Evolutionary conservation across 495 filamentous ascomycete genomes (phyloP).

Genomic region (Aspergillus mulundensis): DNA sequence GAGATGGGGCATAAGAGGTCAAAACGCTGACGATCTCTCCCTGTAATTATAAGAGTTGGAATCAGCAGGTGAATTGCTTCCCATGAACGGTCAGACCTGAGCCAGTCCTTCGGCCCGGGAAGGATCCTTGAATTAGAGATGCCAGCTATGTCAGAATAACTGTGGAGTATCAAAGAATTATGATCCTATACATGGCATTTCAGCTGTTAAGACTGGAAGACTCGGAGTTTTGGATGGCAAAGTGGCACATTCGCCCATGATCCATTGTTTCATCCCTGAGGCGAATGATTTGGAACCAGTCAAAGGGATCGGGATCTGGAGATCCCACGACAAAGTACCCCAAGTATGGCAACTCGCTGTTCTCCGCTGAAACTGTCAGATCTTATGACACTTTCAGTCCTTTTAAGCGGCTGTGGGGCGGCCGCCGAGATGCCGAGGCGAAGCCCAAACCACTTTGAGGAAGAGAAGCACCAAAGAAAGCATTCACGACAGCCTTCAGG

Average conservation of each 20-base stretch:
- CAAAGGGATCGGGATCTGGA: no score
- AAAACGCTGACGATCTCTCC: slow-evolving; percentile 4
- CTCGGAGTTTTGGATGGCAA: no score
- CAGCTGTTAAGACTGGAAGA: neutral
- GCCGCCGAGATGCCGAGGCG: neutral
- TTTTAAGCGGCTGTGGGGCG: neutral
- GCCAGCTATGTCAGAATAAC: neutral
- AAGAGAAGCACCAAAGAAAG: neutral
- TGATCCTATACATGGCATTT: no score
- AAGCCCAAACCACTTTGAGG: neutral
- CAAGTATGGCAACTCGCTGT: neutral
- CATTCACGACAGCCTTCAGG: no score
- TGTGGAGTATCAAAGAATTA: no score
- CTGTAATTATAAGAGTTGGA: no score
- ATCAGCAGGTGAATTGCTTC: no score
- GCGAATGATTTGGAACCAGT: neutral
- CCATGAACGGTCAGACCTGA: no score
- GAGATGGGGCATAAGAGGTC: neutral
- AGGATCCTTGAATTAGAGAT: neutral
- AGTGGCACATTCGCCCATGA: no score
- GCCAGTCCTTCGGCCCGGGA: neutral
- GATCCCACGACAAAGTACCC: neutral
- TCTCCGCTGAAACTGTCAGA: neutral
- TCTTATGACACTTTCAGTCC: neutral
- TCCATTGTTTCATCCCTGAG: neutral